These are phyloP conservation scores for Metschnikowia similis DNA, from an alignment of 805 yeast species.

Conservation along the genomic window DNA sequence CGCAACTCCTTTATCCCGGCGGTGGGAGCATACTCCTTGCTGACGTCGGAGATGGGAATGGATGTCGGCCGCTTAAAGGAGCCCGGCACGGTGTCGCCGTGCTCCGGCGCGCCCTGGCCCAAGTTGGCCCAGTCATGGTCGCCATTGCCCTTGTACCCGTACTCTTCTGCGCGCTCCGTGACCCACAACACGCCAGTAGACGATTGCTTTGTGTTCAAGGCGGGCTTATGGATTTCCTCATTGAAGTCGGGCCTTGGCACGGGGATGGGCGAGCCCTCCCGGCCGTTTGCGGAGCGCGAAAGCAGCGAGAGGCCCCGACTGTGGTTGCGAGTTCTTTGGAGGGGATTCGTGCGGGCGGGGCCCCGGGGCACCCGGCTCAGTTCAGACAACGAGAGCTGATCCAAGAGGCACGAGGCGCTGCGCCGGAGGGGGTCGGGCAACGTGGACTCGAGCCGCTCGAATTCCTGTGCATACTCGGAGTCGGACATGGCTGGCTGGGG, in stretches of 20 bases:
- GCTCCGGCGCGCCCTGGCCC: constrained; percentile 66
- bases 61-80: constrained; percentile 51
- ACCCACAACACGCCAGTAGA: constrained; percentile 65
- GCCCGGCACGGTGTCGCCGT: constrained; percentile 54
- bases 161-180: constrained; percentile 55
- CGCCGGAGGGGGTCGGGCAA: constrained; percentile 37
- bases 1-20: constrained; percentile 53
- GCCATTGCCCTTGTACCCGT: constrained; percentile 44
- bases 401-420: constrained; percentile 37
- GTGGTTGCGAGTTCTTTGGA: constrained; percentile 15
- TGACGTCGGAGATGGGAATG: constrained; percentile 43
- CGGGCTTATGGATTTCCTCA: constrained; percentile 49
- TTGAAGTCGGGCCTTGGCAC: constrained; percentile 44
- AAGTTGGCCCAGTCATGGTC: constrained; percentile 50
- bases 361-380: constrained; percentile 23
- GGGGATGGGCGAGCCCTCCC: constrained; percentile 47
- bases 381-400: constrained; percentile 22
- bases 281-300: constrained; percentile 29
- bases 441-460: constrained; percentile 40
- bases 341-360: constrained; percentile 11
- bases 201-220: constrained; percentile 53
- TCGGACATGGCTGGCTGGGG: background rate
- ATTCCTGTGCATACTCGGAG: constrained; percentile 19
- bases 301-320: constrained; percentile 26
- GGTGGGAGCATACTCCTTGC: constrained; percentile 57